Base-by-base conservation (phyloP, 805 yeast species). In the Yarrowia divulgata region DNA sequence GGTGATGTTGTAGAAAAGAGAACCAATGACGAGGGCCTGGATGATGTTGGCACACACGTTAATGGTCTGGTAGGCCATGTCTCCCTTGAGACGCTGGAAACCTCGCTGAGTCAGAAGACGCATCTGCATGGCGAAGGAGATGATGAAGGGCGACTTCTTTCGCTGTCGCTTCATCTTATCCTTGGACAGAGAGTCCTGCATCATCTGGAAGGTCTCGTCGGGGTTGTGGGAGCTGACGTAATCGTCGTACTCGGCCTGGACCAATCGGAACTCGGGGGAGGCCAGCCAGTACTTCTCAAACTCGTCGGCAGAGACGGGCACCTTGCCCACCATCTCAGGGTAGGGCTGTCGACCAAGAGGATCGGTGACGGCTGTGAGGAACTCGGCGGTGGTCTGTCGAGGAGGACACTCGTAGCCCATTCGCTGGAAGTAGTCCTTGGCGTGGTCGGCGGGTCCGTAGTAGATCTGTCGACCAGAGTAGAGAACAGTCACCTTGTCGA, bases 371-470 rank as follows among this genome's bases (percentile, higher is more conserved):
- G 91, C 86, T 1, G 91, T 88, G 73, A 88, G 78, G 75, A 88
- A 89, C 74, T 89, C 92, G 14, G 91, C 89, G 16, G 91, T 86
- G 2, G 90, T 83, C 79, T 87, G 90, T 73, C 92, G 82, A 8
- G 84, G 80, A 29, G 89, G 90, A 71, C 88, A 86, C 46, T 80
- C 77, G 73, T 81, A 89, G 23, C 93, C 93, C 89, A 89, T 85
- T 23, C 81, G 80, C 71, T 82, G 83, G 74, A 89, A 89, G 75
- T 84, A 89, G 35, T 79, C 77, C 72, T 84, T 85, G 8, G 90
- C 91, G 46, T 81, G 77, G 1, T 74, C 75, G 7, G 83, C 80
- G 12, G 87, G 85, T n/a, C 94, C 94, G 74, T 81, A 89, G 75
- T 80, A 89, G 63, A 90, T 81, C 77, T 89, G 90, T 66, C 81